Evolutionary conservation across 2,329 filamentous ascomycete genomes (phyloP), one percentile per base, ranked within the genome.

Genomic region (Trichoderma hamatum): DNA sequence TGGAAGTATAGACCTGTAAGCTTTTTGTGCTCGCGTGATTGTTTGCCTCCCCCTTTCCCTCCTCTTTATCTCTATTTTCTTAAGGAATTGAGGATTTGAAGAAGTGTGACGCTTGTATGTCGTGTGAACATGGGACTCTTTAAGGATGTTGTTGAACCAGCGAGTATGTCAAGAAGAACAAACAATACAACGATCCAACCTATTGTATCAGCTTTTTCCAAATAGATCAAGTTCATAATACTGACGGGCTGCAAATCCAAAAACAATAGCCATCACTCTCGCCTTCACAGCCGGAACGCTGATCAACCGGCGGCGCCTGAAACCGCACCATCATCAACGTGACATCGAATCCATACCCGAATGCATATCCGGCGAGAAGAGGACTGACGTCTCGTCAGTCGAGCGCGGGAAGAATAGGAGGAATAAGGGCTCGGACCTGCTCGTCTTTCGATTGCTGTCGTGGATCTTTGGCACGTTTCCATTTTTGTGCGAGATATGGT

Each of bases 401-500:
- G 39, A 34, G 56, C 56, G n/a, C n/a, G 14, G 32, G 16, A 36
- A 30, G 11, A 16, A 34, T 14, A n/a, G 9, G 1, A 30, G 14
- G 5, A 6, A 13, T 4, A n/a, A n/a, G 13, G 26, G 49, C 34
- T 56, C 63, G n/a, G 32, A 58, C 0, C 11, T 32, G 52, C 51
- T 66, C 2, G 36, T 58, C 0, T 66, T 66, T 10, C 36, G 63
- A 52, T 9, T 34, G 26, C 5, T 66, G 63, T 66, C 63, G n/a
- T 66, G 63, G 63, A n/a, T 49, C 11, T 56, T 32, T 34, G 63
- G 32, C 16, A 46, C 52, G 36, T 66, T 66, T 66, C 63, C 63
- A 26, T 66, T 66, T 26, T 49, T 66, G 63, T 24, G 7, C 19
- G 63, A 66, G 63, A 49, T 66, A 30, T 66, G 63, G 63, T 66